Base-by-base conservation (phyloP, 2,329 filamentous ascomycete genomes). In the Epichloe sibirici region DNA sequence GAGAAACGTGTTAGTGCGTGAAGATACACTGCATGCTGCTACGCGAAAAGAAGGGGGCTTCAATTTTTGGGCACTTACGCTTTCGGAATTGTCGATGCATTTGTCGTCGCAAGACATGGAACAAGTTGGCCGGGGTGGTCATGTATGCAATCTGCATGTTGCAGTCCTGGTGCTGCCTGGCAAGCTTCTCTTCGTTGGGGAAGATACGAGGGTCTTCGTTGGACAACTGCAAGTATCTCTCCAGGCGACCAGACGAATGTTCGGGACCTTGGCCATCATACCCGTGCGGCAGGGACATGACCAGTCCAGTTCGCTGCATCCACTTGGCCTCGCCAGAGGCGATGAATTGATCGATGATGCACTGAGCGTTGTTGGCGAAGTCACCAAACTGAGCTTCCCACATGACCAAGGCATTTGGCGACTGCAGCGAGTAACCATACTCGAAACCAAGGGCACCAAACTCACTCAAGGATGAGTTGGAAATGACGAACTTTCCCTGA, bases 311-410 rank as follows among this genome's bases (percentile, higher is more conserved):
- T 71, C 93, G 86, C 76, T 98, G 93, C 73, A 97, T 86, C 93
- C 93, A 98, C 76, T 98, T 98, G 59, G 88, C 85, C 74, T 98
- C 93, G 66, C 93, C 93, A 57, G 93, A 96, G 49, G 93, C 91
- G 62, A 98, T 85, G 74, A 98, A 98, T 73, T 98, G 93, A 70
- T 98, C 93, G 65, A 98, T 94, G 71, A 98, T 94, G 69, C 90
- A 95, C 74, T 98, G 93, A 44, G 93, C 91, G 66, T 96, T 98
- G 80, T 98, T 98, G 78, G 93, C 93, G 65, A 98, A 98, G 72
- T 98, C 93, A 77, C 93, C 93, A 65, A 98, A 98, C 72, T 98
- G 93, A 39, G 93, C 93, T 74, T 98, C 93, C 93, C 93, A 98
- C 83, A 98, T 95, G 62, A 98, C 91, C 28, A 98, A 82, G 39